Evolutionary conservation across 495 filamentous ascomycete species (phyloP), one percentile per base, ranked within the genome.

Genomic region (Hypoxylon cercidicola): DNA sequence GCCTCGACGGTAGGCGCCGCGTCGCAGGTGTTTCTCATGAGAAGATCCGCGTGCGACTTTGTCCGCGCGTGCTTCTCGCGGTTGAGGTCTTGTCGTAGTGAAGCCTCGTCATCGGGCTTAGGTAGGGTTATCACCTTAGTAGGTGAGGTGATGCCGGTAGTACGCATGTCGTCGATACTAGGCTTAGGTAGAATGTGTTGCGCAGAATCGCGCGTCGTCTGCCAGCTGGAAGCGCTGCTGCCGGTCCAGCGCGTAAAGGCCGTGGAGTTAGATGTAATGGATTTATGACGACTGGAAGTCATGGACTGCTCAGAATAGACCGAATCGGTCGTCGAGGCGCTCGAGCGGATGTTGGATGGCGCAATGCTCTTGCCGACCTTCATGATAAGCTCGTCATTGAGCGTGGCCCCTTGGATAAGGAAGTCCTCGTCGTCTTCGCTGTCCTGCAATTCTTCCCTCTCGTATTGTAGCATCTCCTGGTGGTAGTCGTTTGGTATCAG

Each of bases 401-500:
- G 51, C n/a, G 69, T 71, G n/a, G 68, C 57, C 20, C 70, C 64
- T 40, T 74, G 71, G 46, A 68, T 68, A 9, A 68, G 46, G 49
- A 62, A 48, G 5, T 62, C 53, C 13, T 76, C 75, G 35, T 76
- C 69, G 15, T 71, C 41, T 18, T 77, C 76, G 53, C 58, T 64
- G 15, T 68, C 56, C 16, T 73, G 53, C 15, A 69, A 35, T 11
- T 68, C 69, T 16, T 75, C 76, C 28, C 70, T 64, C 53, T 79
- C 78, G 37, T 68, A 72, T n/a, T 64, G 68, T 34, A 78, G 50
- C 76, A 83, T 79, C 60, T 79, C 74, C 60, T 78, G 75, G 47
- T 82, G 77, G 58, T 77, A 82, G 41, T 83, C 81, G 44, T 72
- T 72, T 30, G 84, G 84, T 15, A 86, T 84, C 25, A 86, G 71